Conservation (phyloP, 495 filamentous ascomycete genomes). For the Penicillium alfredii region DNA sequence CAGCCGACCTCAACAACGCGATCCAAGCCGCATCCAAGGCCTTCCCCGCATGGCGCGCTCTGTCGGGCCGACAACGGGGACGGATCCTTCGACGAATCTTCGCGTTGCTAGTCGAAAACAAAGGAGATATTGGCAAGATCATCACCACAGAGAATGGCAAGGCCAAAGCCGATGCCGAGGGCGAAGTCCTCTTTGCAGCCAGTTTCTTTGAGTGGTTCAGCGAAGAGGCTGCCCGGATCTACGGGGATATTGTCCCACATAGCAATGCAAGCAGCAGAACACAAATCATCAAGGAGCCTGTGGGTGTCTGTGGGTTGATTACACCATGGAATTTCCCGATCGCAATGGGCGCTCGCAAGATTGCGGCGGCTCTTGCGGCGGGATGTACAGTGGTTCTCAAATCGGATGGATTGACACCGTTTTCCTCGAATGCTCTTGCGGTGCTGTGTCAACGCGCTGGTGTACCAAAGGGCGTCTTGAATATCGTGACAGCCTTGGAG, state of each 20-base stretch:
- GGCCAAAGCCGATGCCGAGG: slow-evolving; percentile 63
- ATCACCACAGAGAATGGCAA: slow-evolving; percentile 73
- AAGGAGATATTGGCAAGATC: slow-evolving; percentile 60
- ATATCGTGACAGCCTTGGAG: slow-evolving; percentile 39
- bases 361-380: slow-evolving; percentile 53
- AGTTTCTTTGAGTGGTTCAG: slow-evolving; percentile 80
- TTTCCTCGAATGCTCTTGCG: slow-evolving; percentile 40
- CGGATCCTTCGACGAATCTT: slow-evolving; percentile 30
- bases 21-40: slow-evolving; percentile 64
- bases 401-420: slow-evolving; percentile 44
- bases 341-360: slow-evolving; percentile 81
- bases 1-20: slow-evolving; percentile 43
- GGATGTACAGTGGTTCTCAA: slow-evolving; percentile 49
- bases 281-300: slow-evolving; percentile 26
- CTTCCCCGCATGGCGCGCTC: slow-evolving; percentile 59
- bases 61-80: slow-evolving; percentile 64
- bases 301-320: slow-evolving; percentile 33
- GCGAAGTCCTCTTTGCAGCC: slow-evolving; percentile 67
- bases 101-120: slow-evolving; percentile 66
- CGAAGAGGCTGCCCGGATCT: slow-evolving; percentile 66
- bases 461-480: slow-evolving; percentile 45
- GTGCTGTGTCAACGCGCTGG: slow-evolving; percentile 46
- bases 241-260: slow-evolving; percentile 64
- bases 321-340: slow-evolving; percentile 74
- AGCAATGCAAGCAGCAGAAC: slow-evolving; percentile 14